phyloP scores from a whole-genome alignment of 257 asterid species.

The Nicotiana undulata region DNA sequence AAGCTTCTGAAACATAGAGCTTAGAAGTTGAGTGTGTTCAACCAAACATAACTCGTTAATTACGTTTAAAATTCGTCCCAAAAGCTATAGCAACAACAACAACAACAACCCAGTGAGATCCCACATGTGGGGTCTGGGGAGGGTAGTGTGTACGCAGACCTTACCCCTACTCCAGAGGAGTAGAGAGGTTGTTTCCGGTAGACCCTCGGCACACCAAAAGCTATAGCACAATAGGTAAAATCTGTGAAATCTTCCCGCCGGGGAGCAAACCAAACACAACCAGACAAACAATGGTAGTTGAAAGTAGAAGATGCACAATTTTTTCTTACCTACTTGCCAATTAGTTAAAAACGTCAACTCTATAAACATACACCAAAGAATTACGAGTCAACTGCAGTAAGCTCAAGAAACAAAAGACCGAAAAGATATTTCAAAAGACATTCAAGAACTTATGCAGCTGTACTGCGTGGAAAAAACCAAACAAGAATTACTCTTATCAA shows the following conservation, averaged over 20 bases:
- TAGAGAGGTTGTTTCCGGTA: no score
- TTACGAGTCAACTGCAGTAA: not conserved
- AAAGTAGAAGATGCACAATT: not conserved
- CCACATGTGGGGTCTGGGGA: no score
- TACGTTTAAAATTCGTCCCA: not conserved
- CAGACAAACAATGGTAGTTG: not conserved
- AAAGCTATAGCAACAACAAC: not conserved
- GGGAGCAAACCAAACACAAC: not conserved
- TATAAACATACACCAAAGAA: not conserved
- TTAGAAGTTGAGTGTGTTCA: conserved; percentile 7
- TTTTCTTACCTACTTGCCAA: not conserved
- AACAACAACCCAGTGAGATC: no score
- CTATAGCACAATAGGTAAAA: not conserved
- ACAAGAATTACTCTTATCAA: not conserved
- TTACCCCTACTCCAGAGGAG: no score
- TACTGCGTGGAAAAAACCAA: not conserved
- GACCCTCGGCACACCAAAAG: no score
- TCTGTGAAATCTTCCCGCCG: not conserved
- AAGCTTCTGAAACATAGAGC: conserved; percentile 49
- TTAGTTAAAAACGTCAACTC: not conserved
- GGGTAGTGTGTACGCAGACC: no score
- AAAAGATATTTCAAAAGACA: not conserved
- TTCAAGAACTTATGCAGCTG: not conserved
- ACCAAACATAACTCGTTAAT: conserved; percentile 3
- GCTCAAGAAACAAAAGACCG: not conserved